These are phyloP conservation scores for Vanrija humicola DNA, from an alignment of 1,284 basidiomycete species.

Conservation along the genomic window DNA sequence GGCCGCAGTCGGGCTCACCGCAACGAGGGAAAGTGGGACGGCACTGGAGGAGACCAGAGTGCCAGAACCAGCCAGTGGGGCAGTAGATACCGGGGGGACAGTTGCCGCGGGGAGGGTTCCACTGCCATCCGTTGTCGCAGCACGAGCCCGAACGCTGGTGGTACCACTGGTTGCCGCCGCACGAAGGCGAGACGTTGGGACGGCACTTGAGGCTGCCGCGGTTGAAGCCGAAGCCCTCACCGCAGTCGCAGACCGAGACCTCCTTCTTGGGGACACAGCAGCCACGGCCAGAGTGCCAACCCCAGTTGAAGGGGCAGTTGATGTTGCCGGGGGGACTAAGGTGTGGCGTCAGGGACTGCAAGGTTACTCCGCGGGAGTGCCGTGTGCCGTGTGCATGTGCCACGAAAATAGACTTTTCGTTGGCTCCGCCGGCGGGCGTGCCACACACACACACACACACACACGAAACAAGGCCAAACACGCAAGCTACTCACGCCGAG, in stretches of 20 bases:
- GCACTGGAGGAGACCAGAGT: slow-evolving; percentile 13
- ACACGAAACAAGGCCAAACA: neutral
- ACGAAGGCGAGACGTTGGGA: slow-evolving; percentile 9
- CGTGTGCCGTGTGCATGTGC: neutral
- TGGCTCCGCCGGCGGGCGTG: neutral
- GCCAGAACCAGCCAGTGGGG: slow-evolving; percentile 45
- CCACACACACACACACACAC: neutral
- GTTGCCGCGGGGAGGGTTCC: slow-evolving; percentile 22
- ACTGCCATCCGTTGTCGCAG: slow-evolving; percentile 27
- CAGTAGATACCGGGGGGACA: slow-evolving; percentile 36
- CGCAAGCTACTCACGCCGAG: neutral
- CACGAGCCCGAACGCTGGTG: slow-evolving; percentile 30
- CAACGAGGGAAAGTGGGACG: slow-evolving; percentile 1
- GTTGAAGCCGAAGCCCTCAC: slow-evolving; percentile 41
- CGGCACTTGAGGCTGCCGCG: slow-evolving; percentile 26
- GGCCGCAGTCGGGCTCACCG: slow-evolving; percentile 4
- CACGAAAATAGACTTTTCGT: neutral
- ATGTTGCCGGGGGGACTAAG: neutral
- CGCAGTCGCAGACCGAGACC: slow-evolving; percentile 35
- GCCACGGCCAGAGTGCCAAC: neutral
- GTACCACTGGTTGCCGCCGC: slow-evolving; percentile 14
- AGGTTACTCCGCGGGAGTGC: neutral
- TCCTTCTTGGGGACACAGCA: slow-evolving; percentile 28
- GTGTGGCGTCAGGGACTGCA: neutral
- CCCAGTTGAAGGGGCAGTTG: slow-evolving; percentile 1